These are phyloP conservation scores for Talaromyces sp. DNA, from an alignment of 2,329 filamentous ascomycete species.

Conservation along the genomic window DNA sequence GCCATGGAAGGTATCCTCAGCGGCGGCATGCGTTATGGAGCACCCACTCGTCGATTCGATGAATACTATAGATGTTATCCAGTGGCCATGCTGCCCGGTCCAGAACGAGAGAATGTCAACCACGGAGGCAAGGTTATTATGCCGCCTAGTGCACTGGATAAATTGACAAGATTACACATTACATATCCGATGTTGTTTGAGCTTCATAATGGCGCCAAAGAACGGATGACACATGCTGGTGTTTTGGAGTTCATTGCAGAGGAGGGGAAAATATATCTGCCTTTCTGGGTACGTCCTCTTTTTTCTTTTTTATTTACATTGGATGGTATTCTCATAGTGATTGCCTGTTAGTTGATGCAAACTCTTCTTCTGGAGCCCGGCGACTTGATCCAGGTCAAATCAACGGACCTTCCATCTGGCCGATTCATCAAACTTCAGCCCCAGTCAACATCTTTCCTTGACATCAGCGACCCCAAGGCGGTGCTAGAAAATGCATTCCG, in stretches of 20 bases:
- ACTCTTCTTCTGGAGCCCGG: constrained; percentile 83
- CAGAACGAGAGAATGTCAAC: constrained; percentile 84
- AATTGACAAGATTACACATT: constrained; percentile 90
- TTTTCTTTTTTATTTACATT: background rate
- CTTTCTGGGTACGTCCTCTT: constrained; percentile 69
- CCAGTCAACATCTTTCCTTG: constrained; percentile 86
- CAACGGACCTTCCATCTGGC: constrained; percentile 84
- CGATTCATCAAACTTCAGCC: constrained; percentile 95
- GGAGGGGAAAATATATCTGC: constrained; percentile 92
- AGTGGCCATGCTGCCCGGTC: constrained; percentile 85
- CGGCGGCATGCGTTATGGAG: constrained; percentile 47
- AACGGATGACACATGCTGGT: constrained; percentile 81
- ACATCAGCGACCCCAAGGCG: constrained; percentile 94
- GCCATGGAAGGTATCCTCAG: constrained; percentile 51
- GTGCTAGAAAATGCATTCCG: constrained; percentile 95
- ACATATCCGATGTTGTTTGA: constrained; percentile 98
- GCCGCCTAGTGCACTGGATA: constrained; percentile 92
- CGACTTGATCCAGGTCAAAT: constrained; percentile 91
- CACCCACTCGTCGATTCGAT: constrained; percentile 73
- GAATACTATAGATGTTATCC: constrained; percentile 99
- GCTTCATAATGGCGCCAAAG: constrained; percentile 79
- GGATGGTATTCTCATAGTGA: constrained; percentile 16
- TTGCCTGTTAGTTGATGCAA: constrained; percentile 73
- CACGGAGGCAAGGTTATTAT: constrained; percentile 97
- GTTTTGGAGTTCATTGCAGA: constrained; percentile 97